phyloP scores from a whole-genome alignment of 345 rosid species.

The Bretschneidera sinensis region DNA sequence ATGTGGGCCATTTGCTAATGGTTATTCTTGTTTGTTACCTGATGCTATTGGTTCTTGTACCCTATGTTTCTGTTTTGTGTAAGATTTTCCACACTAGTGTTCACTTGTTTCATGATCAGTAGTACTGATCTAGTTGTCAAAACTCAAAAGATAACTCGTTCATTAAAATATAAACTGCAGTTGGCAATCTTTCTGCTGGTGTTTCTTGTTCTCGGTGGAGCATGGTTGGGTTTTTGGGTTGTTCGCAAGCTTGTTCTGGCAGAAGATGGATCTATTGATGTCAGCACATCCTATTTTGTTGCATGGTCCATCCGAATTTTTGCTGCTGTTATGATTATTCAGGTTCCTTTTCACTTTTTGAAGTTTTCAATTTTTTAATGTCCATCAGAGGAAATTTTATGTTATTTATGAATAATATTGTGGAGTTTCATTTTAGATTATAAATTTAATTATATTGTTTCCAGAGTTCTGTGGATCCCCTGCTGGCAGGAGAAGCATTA shows the following conservation, averaged over 20 bases:
- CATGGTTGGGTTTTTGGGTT: constrained; percentile 95
- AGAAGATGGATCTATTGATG: constrained; percentile 82
- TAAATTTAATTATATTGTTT: constrained; percentile 21
- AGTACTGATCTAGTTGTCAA: too few species aligned
- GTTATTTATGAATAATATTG: neutral
- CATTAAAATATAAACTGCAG: constrained; percentile 32
- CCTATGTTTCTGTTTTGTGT: too few species aligned
- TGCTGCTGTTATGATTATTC: constrained; percentile 68
- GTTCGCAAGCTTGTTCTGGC: constrained; percentile 74
- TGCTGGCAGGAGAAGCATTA: constrained; percentile 62
- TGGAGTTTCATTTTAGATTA: neutral
- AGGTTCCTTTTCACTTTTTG: constrained; percentile 37
- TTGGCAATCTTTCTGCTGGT: constrained; percentile 63
- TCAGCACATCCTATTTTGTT: constrained; percentile 64
- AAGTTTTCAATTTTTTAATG: neutral
- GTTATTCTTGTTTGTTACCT: too few species aligned
- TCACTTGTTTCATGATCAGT: too few species aligned
- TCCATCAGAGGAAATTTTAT: neutral
- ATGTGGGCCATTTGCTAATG: too few species aligned
- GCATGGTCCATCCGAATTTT: constrained; percentile 73
- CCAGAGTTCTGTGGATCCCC: constrained; percentile 82
- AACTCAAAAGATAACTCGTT: neutral
- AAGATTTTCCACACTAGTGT: too few species aligned
- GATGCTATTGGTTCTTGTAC: too few species aligned
- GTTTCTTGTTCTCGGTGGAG: constrained; percentile 75